Conservation (phyloP, 202 grass and related monocot genomes). For the Brachypodium distachyon region DNA sequence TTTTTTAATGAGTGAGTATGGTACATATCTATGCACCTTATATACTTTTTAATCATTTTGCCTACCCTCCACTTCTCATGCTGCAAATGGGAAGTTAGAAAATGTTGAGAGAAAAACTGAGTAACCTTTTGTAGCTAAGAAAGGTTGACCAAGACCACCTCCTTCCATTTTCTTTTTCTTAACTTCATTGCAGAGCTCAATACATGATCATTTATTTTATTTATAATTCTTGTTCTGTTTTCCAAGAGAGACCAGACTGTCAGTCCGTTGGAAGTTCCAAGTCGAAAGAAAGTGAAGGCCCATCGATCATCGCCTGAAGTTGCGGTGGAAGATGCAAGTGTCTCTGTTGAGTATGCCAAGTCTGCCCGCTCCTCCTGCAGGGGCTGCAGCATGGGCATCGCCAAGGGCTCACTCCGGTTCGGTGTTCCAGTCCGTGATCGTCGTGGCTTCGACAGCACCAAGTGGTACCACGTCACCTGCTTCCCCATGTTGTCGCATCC, state of each 20-base stretch:
- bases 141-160: too few relatives aligned
- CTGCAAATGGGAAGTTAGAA: not conserved
- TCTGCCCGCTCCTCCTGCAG: slow-evolving; percentile 73
- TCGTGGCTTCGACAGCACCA: slow-evolving; percentile 48
- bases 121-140: not conserved
- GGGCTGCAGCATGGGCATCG: slow-evolving; percentile 42
- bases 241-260: not conserved
- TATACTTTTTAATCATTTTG: not conserved
- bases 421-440: slow-evolving; percentile 37
- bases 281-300: slow-evolving; percentile 13
- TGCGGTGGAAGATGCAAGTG: not conserved
- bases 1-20: not conserved
- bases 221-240: not conserved
- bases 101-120: not conserved
- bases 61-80: too few relatives aligned
- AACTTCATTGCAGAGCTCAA: not conserved
- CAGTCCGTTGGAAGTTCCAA: not conserved
- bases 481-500: slow-evolving; percentile 41
- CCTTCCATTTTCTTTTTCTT: not conserved
- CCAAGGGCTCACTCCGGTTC: slow-evolving; percentile 45
- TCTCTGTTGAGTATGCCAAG: slow-evolving; percentile 67
- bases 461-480: slow-evolving; percentile 70
- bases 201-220: not conserved
- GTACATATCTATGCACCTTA: not conserved
- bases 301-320: not conserved